Percentiles rank a stretch among this genome's conserved stretches.
phyloP scores from a whole-genome alignment of 169 alveolate species.

The Plasmodium cynomolgi region DNA sequence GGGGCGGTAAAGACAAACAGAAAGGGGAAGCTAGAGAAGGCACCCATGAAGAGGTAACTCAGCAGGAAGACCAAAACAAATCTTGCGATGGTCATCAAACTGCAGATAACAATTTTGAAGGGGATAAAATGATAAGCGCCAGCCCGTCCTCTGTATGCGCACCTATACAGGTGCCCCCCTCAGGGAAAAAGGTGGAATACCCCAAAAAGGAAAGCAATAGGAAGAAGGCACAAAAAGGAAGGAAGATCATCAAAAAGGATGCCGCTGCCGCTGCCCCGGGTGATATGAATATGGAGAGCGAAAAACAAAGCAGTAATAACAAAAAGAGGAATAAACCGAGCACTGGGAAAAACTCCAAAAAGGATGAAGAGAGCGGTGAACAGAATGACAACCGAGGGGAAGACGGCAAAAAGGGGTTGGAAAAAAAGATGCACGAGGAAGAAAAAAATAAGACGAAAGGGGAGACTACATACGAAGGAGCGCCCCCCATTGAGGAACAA shows the following conservation, averaged over 20 bases:
- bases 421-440: not conserved
- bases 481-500: not conserved
- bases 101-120: not conserved
- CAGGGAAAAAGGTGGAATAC: not conserved
- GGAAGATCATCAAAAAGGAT: not conserved
- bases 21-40: not conserved
- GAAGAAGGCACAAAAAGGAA: not conserved
- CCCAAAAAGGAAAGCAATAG: not conserved
- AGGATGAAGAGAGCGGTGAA: not conserved
- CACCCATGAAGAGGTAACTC: not conserved
- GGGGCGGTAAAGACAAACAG: not conserved
- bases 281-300: not conserved
- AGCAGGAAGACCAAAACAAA: not conserved
- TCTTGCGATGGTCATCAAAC: not conserved
- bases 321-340: constrained; percentile 2
- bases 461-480: not conserved
- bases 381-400: not conserved
- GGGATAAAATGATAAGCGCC: not conserved
- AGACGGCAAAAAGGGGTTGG: constrained; percentile 12
- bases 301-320: constrained; percentile 7
- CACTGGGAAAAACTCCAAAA: not conserved
- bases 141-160: not conserved
- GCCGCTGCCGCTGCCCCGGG: not conserved
- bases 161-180: not conserved
- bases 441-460: not conserved